phyloP scores from a whole-genome alignment of 1,139 yeast genomes.

The Yamadazyma oceani region DNA sequence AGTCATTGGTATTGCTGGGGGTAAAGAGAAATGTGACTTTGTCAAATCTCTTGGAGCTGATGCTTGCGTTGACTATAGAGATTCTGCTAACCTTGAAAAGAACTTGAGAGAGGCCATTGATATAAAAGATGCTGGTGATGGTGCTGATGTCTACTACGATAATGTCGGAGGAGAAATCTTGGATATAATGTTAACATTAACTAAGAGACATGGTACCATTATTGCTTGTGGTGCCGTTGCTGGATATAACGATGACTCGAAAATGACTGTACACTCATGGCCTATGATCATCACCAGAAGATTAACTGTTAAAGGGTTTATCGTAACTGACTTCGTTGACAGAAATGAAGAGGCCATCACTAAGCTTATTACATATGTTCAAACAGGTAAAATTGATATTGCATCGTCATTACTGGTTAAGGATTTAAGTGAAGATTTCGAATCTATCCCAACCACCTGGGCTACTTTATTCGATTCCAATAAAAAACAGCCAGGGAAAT shows the following conservation, averaged over 20 bases:
- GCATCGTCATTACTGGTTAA: constrained; percentile 22
- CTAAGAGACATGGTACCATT: constrained; percentile 45
- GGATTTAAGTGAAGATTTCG: constrained; percentile 24
- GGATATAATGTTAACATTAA: constrained; percentile 42
- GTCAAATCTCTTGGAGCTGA: constrained; percentile 60
- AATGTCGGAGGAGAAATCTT: constrained; percentile 66
- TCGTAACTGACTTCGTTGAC: constrained; percentile 37
- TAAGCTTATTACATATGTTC: constrained; percentile 32
- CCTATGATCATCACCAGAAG: constrained; percentile 46
- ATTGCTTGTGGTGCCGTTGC: constrained; percentile 66
- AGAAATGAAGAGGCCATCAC: constrained; percentile 37
- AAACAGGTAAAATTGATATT: constrained; percentile 41
- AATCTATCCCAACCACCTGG: constrained; percentile 31
- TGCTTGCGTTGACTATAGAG: constrained; percentile 54
- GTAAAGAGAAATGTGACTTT: constrained; percentile 53
- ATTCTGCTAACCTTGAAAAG: constrained; percentile 36
- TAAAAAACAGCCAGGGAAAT: constrained; percentile 34
- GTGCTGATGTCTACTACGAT: constrained; percentile 51
- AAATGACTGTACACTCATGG: constrained; percentile 38
- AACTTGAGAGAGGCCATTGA: constrained; percentile 48
- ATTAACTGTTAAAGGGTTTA: constrained; percentile 49
- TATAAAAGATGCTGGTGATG: constrained; percentile 23
- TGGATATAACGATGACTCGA: constrained; percentile 49
- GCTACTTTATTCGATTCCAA: constrained; percentile 28
- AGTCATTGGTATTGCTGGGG: constrained; percentile 68